Conservation (phyloP, 2,329 filamentous ascomycete genomes). For the Aspergillus chevalieri region DNA sequence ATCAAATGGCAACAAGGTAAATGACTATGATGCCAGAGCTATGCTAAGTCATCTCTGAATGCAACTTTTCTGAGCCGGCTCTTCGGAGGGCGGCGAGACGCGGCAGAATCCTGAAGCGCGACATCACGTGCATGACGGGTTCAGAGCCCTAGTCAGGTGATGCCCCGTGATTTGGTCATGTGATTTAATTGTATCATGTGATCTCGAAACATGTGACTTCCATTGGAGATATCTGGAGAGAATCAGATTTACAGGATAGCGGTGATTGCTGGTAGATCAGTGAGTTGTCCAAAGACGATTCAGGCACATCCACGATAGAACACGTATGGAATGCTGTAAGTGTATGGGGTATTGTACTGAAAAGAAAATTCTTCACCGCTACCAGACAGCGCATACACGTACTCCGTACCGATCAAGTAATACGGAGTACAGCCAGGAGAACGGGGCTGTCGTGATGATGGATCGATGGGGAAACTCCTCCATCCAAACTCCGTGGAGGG, state of each 20-base stretch:
- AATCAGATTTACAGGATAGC: too few relatives aligned
- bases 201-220: too few relatives aligned
- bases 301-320: too few relatives aligned
- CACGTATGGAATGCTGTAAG: too few relatives aligned
- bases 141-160: conserved; percentile 5
- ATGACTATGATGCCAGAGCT: background rate
- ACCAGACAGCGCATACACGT: too few relatives aligned
- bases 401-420: background rate
- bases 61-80: conserved; percentile 14
- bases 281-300: too few relatives aligned
- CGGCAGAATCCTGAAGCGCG: conserved; percentile 26
- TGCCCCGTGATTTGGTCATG: background rate
- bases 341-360: too few relatives aligned
- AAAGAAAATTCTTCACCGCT: too few relatives aligned
- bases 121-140: conserved; percentile 15
- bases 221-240: too few relatives aligned
- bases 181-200: too few relatives aligned
- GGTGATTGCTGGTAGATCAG: too few relatives aligned
- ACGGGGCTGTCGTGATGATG: background rate
- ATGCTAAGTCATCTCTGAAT: conserved; percentile 5
- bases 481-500: background rate
- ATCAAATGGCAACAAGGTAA: background rate
- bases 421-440: background rate
- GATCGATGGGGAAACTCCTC: background rate
- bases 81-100: conserved; percentile 20